Evolutionary conservation across 2,329 filamentous ascomycete genomes (phyloP), one percentile per base, ranked within the genome.

Genomic region (Sporothrix euskadiensis): DNA sequence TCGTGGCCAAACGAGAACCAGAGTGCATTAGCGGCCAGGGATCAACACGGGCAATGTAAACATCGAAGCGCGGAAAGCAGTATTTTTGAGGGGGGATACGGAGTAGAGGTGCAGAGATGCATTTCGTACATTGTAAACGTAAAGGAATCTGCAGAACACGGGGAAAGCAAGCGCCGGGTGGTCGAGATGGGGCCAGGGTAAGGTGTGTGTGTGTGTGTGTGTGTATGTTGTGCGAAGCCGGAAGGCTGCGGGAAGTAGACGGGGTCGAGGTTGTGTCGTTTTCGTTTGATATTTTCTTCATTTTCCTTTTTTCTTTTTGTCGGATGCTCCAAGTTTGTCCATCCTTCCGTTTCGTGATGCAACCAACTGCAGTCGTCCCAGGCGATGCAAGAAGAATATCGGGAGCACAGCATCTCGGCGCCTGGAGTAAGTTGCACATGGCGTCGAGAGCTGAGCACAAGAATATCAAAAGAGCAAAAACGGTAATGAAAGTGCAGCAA

Each of bases 131-230:
- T 8, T 32, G 47, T 7, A 69, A 52, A 52, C 44, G 44, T 69
- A 52, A 69, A 54, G 32, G 30, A 54, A 69, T 16, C 4, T 10
- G 19, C 8, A 22, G 52, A 56, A 56, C 22, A 12, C 9, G 66
- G 66, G 47, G 19, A 69, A 26, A 14, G 44, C 65, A 68, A 35
- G 44, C 65, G 14, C 44, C 65, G 39, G 12, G n/a, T 16, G n/a
- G 39, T 66, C 22, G 61, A 47, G 61, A 66, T 39, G 61, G 39
- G 39, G n/a, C 61, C n/a, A 66, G 61, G 61, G 61, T 44, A 65
- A 66, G 61, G 61, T 19, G 39, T 44, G 39, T 26, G 54, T 30
- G 30, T 49, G 44, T 19, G 44, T 35, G 35, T 35, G 4, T 35
- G 35, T 35, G 35, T 35, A 35, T 35, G 35, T 35, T 35, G 52